Base-by-base conservation (phyloP, 169 alveolate species). In the Plasmodium knowlesi region DNA sequence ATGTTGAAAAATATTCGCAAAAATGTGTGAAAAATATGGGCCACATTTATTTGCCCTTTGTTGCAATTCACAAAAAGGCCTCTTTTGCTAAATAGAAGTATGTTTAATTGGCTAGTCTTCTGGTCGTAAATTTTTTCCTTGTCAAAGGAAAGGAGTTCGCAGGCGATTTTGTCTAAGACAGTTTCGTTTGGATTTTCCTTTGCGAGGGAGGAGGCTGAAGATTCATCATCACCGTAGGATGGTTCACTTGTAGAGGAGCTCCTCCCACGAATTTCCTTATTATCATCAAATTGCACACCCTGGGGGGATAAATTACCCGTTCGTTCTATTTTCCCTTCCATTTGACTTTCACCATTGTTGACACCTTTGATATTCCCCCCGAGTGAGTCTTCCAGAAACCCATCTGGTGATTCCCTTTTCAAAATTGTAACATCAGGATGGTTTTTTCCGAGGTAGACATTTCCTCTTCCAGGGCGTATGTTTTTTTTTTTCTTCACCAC, bases 1-100 rank as follows among this genome's bases (percentile, higher is more conserved):
- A 90, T 67, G 61, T 85, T 90, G 50, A 81, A 90, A 22, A 90
- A 90, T 25, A 90, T 70, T 46, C 95, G 82, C 22, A 90, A 81
- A 9, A 14, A 22, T 25, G 81, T n/a, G 76, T 90, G 74, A 53
- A 90, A 81, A 28, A 90, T 37, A 39, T 81, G 83, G 12, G 95
- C 39, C 83, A 80, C 89, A 43, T 90, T 90, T 12, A 90, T 32
- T 76, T 90, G 84, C 12, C 95, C 95, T 34, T 16, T 90, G 67
- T 32, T 90, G 57, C 89, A 80, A 67, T 90, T 90, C 43, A 80
- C 67, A 71, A 67, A 90, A 25, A 90, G 32, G 6, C 95, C 95
- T 80, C 92, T 80, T 72, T 90, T 90, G 81, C 83, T 79, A 46
- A 90, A 90, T 53, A 90, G 70, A 8, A 90, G 41, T 6, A 81